phyloP scores from a whole-genome alignment of 371 early-diverging fungal species.

The Mucor racemosus region DNA sequence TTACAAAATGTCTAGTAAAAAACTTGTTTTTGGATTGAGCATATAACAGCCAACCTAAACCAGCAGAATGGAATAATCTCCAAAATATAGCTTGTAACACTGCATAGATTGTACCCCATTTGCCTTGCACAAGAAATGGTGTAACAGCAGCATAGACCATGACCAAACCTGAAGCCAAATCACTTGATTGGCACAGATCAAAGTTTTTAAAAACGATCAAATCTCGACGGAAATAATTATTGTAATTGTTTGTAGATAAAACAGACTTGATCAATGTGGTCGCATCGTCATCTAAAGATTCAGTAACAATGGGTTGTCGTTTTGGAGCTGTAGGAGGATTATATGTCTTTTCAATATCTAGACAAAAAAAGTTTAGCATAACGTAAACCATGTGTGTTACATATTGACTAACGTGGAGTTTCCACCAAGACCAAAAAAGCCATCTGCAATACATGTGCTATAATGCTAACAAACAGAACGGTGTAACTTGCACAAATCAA shows the following conservation, averaged over 20 bases:
- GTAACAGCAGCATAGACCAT: conserved; percentile 69
- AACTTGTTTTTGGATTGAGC: conserved; percentile 76
- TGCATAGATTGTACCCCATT: conserved; percentile 42
- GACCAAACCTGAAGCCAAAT: conserved; percentile 72
- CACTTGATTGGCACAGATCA: conserved; percentile 77
- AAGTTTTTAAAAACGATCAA: conserved; percentile 84
- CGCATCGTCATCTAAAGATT: conserved; percentile 26
- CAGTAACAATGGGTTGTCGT: conserved; percentile 15
- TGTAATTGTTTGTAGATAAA: conserved; percentile 21
- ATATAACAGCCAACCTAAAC: conserved; percentile 72
- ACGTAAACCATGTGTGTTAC: not conserved
- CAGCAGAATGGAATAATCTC: conserved; percentile 79
- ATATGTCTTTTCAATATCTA: conserved; percentile 84
- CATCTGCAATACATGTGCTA: conserved; percentile 85
- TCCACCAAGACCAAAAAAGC: conserved; percentile 85
- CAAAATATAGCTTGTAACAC: conserved; percentile 77
- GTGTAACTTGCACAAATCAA: conserved; percentile 78
- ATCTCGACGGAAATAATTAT: conserved; percentile 72
- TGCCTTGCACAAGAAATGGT: conserved; percentile 53
- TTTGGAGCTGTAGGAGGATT: conserved; percentile 60
- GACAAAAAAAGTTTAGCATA: conserved; percentile 13
- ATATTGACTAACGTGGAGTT: conserved; percentile 72
- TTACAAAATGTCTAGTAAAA: conserved; percentile 86
- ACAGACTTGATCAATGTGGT: conserved; percentile 22
- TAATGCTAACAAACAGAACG: conserved; percentile 82